Percentiles rank a stretch among this genome's conserved stretches.
Conservation (phyloP, 306 rosid genomes). For the Cicer yamashitae region DNA sequence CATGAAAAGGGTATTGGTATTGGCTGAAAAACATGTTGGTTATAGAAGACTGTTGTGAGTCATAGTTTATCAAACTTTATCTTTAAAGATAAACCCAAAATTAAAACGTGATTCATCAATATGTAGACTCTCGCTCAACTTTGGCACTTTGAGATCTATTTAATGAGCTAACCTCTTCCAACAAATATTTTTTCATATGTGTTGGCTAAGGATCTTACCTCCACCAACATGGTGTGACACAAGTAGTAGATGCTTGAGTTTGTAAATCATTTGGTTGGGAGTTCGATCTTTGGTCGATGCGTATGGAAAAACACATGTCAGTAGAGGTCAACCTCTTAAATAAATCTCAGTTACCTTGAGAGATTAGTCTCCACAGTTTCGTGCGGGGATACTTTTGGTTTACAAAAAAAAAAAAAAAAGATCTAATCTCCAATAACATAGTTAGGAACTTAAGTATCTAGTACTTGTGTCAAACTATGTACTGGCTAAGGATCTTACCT, state of each 20-base stretch:
- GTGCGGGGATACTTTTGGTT: no score
- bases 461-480: neutral
- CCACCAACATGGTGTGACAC: no score
- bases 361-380: no score
- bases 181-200: neutral
- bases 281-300: no score
- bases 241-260: no score
- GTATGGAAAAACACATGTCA: no score
- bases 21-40: neutral
- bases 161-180: neutral
- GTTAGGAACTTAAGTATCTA: neutral
- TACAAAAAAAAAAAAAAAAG: no score
- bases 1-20: neutral
- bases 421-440: neutral
- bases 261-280: no score
- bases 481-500: neutral
- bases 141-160: neutral
- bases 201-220: neutral
- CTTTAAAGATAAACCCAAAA: slow-evolving; percentile 5
- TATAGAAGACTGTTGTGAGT: slow-evolving; percentile 15
- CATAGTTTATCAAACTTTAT: slow-evolving; percentile 9
- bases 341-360: no score
- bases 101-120: neutral
- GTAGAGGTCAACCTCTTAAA: no score
- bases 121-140: neutral